Evolutionary conservation across 176 grass and related monocot genomes (phyloP).

Genomic region (Avena sativa): DNA sequence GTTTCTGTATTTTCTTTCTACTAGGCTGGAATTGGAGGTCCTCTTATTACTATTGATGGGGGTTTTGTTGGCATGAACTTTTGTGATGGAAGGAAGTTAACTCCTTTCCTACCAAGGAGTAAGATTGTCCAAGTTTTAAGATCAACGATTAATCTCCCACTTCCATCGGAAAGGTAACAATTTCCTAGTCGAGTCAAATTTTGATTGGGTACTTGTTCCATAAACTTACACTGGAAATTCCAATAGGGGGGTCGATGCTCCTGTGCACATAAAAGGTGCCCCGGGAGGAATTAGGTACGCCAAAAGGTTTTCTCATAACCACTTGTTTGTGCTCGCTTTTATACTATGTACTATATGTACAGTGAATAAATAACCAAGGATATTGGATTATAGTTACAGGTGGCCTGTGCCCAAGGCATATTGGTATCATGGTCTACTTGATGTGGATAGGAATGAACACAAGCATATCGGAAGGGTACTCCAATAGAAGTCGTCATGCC

Average conservation of each 20-base stretch:
- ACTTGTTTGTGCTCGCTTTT: background rate
- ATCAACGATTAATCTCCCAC: background rate
- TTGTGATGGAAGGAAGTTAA: background rate
- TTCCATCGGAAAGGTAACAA: conserved; percentile 16
- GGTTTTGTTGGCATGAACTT: conserved; percentile 34
- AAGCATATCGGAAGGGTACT: too few species aligned
- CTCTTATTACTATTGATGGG: conserved; percentile 26
- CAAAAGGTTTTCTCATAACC: background rate
- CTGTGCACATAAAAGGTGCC: background rate
- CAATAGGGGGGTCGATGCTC: background rate
- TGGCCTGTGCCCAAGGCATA: background rate
- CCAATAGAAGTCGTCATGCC: too few species aligned
- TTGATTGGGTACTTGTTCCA: background rate
- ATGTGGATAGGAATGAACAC: background rate
- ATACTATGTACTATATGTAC: too few species aligned
- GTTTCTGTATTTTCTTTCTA: background rate
- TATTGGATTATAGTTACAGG: background rate
- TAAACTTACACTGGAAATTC: background rate
- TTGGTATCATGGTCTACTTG: conserved; percentile 7
- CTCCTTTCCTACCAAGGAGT: conserved; percentile 16
- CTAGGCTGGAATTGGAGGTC: conserved; percentile 11
- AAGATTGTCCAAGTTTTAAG: conserved; percentile 7
- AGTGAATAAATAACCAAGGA: too few species aligned
- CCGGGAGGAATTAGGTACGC: background rate
- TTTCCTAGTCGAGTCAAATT: background rate